Percentiles rank a stretch among this genome's conserved stretches.
These are phyloP conservation scores for Pyrus communis DNA, from an alignment of 306 rosid genomes.

Conservation along the genomic window DNA sequence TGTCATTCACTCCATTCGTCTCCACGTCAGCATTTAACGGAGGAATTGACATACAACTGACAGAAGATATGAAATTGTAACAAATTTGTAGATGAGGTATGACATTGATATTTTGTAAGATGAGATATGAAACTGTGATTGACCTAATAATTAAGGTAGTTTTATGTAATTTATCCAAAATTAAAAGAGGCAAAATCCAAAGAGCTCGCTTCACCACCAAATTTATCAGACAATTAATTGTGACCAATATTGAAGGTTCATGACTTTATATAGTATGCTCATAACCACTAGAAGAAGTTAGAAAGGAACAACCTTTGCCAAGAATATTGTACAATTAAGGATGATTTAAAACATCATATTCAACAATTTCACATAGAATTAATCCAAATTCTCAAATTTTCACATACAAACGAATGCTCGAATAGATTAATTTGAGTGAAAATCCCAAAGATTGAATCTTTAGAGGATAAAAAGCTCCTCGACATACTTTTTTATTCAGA, in stretches of 20 bases:
- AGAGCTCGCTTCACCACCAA: background rate
- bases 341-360: background rate
- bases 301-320: background rate
- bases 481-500: too few relatives aligned
- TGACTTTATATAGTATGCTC: background rate
- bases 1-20: slow-evolving; percentile 16
- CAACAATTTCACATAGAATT: too few relatives aligned
- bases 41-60: too few relatives aligned
- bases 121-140: too few relatives aligned
- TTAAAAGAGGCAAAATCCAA: background rate
- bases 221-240: background rate
- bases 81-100: too few relatives aligned
- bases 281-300: background rate
- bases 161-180: background rate
- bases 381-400: too few relatives aligned
- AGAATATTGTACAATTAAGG: background rate
- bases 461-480: too few relatives aligned
- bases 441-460: background rate
- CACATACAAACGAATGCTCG: too few relatives aligned
- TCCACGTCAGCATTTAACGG: background rate
- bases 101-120: too few relatives aligned
- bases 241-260: background rate
- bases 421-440: background rate
- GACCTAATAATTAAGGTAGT: too few relatives aligned
- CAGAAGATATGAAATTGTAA: too few relatives aligned